Evolutionary conservation across 768 basidiomycete genomes (phyloP).

Genomic region (Antrodiella citrinella): DNA sequence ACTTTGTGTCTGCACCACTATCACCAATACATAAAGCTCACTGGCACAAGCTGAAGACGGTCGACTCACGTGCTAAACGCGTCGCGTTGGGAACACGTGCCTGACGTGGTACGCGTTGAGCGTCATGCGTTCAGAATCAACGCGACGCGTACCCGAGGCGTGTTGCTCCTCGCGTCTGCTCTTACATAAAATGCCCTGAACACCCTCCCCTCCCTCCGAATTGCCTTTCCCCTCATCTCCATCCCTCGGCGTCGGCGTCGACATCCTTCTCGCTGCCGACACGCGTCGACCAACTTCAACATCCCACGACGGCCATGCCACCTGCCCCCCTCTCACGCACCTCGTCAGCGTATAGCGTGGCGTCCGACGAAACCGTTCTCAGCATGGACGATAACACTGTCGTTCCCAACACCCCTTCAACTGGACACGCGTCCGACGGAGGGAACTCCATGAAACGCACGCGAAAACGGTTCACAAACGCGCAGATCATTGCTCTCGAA

Average conservation of each 20-base stretch:
- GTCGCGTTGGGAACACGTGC: not conserved
- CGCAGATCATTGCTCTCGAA: conserved; percentile 65
- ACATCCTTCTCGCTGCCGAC: not conserved
- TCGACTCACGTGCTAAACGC: not conserved
- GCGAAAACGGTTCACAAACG: conserved; percentile 60
- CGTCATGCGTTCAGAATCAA: not conserved
- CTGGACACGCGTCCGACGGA: conserved; percentile 1
- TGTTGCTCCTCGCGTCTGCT: not conserved
- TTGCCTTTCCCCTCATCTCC: not conserved
- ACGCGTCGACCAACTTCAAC: not conserved
- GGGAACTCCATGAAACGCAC: conserved; percentile 32
- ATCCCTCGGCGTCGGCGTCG: not conserved
- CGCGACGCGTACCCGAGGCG: not conserved
- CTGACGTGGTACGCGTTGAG: not conserved
- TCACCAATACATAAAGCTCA: too few species aligned
- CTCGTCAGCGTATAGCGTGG: conserved; percentile 47
- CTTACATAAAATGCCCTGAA: not conserved
- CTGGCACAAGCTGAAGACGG: too few species aligned
- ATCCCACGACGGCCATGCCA: not conserved
- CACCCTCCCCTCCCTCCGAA: not conserved
- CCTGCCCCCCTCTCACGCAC: conserved; percentile 37
- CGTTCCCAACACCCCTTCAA: not conserved
- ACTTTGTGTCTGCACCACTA: too few species aligned
- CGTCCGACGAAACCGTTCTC: conserved; percentile 37
- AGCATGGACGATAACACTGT: conserved; percentile 10